Conservation (phyloP, 2,329 filamentous ascomycete genomes). For the Blumeriella jaapii region DNA sequence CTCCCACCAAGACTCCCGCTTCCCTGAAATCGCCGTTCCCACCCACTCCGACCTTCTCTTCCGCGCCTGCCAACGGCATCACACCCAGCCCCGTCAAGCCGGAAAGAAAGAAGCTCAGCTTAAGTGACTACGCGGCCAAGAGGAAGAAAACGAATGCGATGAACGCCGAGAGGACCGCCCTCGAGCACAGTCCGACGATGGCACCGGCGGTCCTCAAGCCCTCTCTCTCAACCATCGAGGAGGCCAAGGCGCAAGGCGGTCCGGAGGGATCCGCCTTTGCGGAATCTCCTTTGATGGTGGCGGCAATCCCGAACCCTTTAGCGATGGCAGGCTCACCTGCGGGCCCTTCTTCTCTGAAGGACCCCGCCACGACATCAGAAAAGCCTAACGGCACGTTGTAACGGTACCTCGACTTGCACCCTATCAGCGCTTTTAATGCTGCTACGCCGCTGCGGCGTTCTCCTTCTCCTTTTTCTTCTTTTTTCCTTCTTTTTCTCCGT, state of each 20-base stretch:
- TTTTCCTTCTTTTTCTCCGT: background rate
- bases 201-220: slow-evolving; percentile 30
- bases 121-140: slow-evolving; percentile 49
- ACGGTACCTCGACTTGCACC: slow-evolving; percentile 28
- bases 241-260: slow-evolving; percentile 29
- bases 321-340: slow-evolving; percentile 6
- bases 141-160: slow-evolving; percentile 27
- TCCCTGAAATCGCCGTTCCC: slow-evolving; percentile 42
- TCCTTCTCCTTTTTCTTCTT: slow-evolving; percentile 12
- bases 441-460: slow-evolving; percentile 7
- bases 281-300: slow-evolving; percentile 28
- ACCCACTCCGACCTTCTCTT: slow-evolving; percentile 26
- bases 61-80: slow-evolving; percentile 33
- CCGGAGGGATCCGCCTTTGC: slow-evolving; percentile 27
- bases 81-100: slow-evolving; percentile 46
- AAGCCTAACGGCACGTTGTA: slow-evolving; percentile 27
- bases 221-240: slow-evolving; percentile 29
- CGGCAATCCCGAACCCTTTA: slow-evolving; percentile 18
- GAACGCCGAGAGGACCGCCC: slow-evolving; percentile 12
- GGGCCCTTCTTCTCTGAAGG: slow-evolving; percentile 10
- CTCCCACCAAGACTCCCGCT: slow-evolving; percentile 34
- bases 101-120: slow-evolving; percentile 46
- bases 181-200: slow-evolving; percentile 26
- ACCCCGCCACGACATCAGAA: slow-evolving; percentile 12
- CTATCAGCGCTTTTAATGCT: slow-evolving; percentile 13